Evolutionary conservation across 164 flowering plant species (phyloP).

Genomic region (Sextonia rubra): DNA sequence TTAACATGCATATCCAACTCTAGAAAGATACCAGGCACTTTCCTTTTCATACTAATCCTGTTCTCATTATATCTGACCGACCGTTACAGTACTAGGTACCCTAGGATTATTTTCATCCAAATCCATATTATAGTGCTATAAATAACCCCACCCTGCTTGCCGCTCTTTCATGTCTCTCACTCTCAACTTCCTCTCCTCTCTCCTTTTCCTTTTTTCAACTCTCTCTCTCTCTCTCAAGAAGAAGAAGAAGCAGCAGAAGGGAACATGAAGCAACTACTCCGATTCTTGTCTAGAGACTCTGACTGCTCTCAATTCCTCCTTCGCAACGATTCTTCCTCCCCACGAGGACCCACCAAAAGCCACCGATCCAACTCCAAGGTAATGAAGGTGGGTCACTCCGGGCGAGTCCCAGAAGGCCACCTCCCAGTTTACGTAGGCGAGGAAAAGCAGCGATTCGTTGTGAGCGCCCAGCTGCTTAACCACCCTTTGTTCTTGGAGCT

Average conservation of each 20-base stretch:
- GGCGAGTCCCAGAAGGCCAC: conserved; percentile 65
- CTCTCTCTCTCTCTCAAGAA: too few species aligned
- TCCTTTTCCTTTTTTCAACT: too few species aligned
- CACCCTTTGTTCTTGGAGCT: conserved; percentile 65
- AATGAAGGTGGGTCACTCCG: not conserved
- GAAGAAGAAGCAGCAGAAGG: not conserved
- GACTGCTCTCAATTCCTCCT: conserved; percentile 58
- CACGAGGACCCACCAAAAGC: not conserved
- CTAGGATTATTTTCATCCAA: too few species aligned
- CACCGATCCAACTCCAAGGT: conserved; percentile 1
- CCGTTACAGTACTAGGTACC: too few species aligned
- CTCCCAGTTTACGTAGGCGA: conserved; percentile 93
- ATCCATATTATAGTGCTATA: not conserved
- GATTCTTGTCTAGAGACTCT: conserved; percentile 57
- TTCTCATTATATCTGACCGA: too few species aligned
- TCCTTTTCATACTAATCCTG: too few species aligned
- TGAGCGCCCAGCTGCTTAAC: conserved; percentile 68
- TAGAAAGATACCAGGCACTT: too few species aligned
- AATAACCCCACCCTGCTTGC: not conserved
- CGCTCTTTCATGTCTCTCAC: too few species aligned
- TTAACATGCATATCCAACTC: too few species aligned
- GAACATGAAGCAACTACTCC: conserved; percentile 37
- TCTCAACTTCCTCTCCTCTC: too few species aligned
- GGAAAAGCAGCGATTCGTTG: conserved; percentile 84
- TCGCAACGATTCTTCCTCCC: conserved; percentile 28